Evolutionary conservation across 805 yeast species (phyloP).

Genomic region (Yarrowia osloensis): DNA sequence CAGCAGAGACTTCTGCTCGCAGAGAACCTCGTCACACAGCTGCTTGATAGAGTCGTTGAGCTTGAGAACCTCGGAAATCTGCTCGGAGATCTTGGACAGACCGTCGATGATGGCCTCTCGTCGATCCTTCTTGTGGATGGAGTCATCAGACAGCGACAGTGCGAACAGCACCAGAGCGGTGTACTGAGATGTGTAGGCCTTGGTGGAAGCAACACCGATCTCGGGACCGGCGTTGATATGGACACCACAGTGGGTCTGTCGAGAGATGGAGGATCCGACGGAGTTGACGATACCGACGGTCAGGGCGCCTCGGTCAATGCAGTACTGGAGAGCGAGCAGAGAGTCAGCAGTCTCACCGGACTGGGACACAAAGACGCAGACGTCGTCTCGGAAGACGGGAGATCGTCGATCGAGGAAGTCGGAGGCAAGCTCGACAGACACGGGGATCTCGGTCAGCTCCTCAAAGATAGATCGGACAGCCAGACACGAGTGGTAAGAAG

Average conservation of each 20-base stretch:
- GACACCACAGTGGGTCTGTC: constrained; percentile 98
- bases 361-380: constrained; percentile 96
- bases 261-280: constrained; percentile 95
- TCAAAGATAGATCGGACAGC: constrained; percentile 96
- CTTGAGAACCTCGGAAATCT: constrained; percentile 73
- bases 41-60: constrained; percentile 73
- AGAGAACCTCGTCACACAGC: constrained; percentile 71
- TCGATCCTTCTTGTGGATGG: constrained; percentile 72
- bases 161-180: constrained; percentile 98
- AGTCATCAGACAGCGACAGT: constrained; percentile 88
- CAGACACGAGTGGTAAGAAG: constrained; percentile 96
- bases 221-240: constrained; percentile 99
- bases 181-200: constrained; percentile 97
- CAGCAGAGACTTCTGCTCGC: constrained; percentile 81
- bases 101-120: constrained; percentile 86
- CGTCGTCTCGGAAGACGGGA: constrained; percentile 98
- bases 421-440: constrained; percentile 87
- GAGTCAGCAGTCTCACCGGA: constrained; percentile 99
- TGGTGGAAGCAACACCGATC: constrained; percentile 98
- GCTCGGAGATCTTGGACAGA: constrained; percentile 77
- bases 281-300: constrained; percentile 97
- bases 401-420: constrained; percentile 92
- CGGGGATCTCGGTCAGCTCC: constrained; percentile 94
- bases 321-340: constrained; percentile 90
- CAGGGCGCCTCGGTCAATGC: constrained; percentile 94